Evolutionary conservation across 345 rosid species (phyloP).

Genomic region (Corchorus capsularis): DNA sequence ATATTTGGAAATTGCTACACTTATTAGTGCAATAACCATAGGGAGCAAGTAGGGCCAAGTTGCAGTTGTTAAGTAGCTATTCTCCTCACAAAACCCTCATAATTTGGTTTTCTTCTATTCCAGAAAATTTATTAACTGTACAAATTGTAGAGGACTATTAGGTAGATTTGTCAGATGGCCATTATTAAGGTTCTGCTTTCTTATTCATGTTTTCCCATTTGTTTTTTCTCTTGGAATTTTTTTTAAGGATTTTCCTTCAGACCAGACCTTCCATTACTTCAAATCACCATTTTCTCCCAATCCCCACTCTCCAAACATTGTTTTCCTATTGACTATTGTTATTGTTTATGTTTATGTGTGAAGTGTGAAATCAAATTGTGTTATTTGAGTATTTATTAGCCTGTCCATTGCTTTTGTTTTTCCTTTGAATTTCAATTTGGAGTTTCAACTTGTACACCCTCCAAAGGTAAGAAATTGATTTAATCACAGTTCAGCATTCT

Average conservation of each 20-base stretch:
- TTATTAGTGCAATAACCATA: not conserved
- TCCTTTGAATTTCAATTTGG: too few species aligned
- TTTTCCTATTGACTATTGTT: too few species aligned
- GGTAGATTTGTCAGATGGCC: constrained; percentile 35
- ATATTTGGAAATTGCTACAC: not conserved
- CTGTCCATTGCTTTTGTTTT: too few species aligned
- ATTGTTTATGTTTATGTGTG: too few species aligned
- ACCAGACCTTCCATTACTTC: not conserved
- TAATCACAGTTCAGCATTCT: too few species aligned
- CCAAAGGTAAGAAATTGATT: too few species aligned
- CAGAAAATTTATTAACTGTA: constrained; percentile 10
- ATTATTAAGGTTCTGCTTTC: constrained; percentile 19
- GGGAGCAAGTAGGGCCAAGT: constrained; percentile 28
- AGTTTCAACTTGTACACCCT: too few species aligned
- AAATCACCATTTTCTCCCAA: not conserved
- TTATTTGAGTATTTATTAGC: too few species aligned
- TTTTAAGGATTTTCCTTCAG: not conserved
- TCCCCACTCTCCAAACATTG: too few species aligned
- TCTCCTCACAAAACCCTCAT: constrained; percentile 17
- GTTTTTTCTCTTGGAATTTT: not conserved
- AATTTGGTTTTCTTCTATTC: not conserved
- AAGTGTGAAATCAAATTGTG: too few species aligned
- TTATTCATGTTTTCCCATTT: not conserved
- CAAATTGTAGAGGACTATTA: constrained; percentile 18
- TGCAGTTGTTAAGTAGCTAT: constrained; percentile 25